phyloP scores from a whole-genome alignment of 106 monocot species.

The Cymbidium sinense region DNA sequence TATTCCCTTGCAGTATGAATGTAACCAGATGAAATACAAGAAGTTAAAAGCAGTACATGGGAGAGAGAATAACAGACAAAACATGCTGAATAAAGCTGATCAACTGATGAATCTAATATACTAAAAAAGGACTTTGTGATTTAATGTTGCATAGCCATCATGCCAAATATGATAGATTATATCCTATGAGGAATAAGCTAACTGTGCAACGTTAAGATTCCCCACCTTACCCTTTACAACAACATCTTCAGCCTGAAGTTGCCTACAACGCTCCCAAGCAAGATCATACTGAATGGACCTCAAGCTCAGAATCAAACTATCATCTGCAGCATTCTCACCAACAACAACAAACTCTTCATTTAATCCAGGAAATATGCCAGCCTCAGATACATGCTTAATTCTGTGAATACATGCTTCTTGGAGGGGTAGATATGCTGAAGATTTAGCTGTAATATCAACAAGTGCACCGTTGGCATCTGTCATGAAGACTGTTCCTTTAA shows the following conservation, averaged over 20 bases:
- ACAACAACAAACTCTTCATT: conserved; percentile 75
- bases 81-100: neutral
- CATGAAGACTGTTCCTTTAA: conserved; percentile 88
- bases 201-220: neutral
- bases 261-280: conserved; percentile 93
- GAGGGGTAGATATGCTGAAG: conserved; percentile 77
- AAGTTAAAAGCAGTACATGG: neutral
- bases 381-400: conserved; percentile 74
- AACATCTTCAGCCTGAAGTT: conserved; percentile 92
- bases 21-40: neutral
- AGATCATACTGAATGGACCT: conserved; percentile 81
- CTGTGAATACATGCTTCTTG: conserved; percentile 78
- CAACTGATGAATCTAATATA: neutral
- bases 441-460: conserved; percentile 84
- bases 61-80: too few relatives aligned
- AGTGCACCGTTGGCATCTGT: conserved; percentile 56
- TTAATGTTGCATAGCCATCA: neutral
- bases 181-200: too few relatives aligned
- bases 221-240: conserved; percentile 93
- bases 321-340: conserved; percentile 63
- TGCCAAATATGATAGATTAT: too few relatives aligned
- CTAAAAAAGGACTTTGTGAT: neutral
- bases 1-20: neutral
- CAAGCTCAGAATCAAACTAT: conserved; percentile 82
- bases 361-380: conserved; percentile 80